These are phyloP conservation scores for Zasmidium citrigriseum DNA, from an alignment of 2,329 filamentous ascomycete species.

Conservation along the genomic window DNA sequence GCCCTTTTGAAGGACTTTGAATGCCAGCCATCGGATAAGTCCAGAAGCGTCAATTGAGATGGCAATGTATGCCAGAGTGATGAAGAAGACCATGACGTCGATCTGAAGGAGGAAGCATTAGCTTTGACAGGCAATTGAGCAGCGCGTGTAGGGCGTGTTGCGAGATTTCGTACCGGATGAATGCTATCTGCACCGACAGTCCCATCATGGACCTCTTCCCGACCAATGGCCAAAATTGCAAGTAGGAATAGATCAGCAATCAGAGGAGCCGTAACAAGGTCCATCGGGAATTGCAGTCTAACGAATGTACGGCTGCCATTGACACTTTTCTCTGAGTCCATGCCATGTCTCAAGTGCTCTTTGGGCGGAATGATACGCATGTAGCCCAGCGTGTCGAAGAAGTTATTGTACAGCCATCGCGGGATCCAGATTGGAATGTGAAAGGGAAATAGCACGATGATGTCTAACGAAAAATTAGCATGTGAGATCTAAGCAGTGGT, in stretches of 20 bases:
- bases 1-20: constrained; percentile 68
- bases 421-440: constrained; percentile 65
- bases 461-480: too few relatives aligned
- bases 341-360: constrained; percentile 9
- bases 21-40: constrained; percentile 69
- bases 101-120: too few relatives aligned
- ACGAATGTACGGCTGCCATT: neutral
- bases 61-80: constrained; percentile 71
- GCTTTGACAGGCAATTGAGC: too few relatives aligned
- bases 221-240: constrained; percentile 67
- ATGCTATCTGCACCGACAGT: constrained; percentile 68
- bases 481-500: neutral
- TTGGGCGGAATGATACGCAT: constrained; percentile 57
- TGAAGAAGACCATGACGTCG: constrained; percentile 75
- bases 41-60: constrained; percentile 77
- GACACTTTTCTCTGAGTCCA: too few relatives aligned
- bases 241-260: constrained; percentile 72
- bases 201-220: constrained; percentile 67
- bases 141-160: too few relatives aligned
- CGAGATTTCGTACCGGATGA: neutral
- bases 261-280: constrained; percentile 70
- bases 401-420: constrained; percentile 46
- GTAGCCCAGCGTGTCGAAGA: constrained; percentile 47
- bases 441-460: constrained; percentile 70
- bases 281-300: constrained; percentile 62